Evolutionary conservation across 2,329 filamentous ascomycete species (phyloP).

Genomic region (Talaromyces sp.): DNA sequence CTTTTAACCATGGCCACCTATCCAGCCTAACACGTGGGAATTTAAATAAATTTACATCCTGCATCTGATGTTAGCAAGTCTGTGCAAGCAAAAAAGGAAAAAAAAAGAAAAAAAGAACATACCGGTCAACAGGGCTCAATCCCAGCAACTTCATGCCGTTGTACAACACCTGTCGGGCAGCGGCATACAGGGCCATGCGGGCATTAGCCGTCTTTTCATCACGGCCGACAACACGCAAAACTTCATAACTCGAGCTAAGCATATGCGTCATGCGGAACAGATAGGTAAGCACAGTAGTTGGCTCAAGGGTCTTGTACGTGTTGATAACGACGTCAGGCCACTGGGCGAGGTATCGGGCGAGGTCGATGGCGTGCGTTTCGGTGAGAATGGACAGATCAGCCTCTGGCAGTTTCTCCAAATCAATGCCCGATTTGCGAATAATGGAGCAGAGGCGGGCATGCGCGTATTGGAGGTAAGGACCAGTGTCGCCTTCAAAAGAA

Average conservation of each 20-base stretch:
- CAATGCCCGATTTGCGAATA: conserved; percentile 51
- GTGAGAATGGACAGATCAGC: conserved; percentile 59
- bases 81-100: neutral
- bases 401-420: conserved; percentile 44
- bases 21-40: neutral
- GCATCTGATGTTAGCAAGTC: neutral
- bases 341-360: conserved; percentile 58
- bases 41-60: neutral
- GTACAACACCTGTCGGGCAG: conserved; percentile 58
- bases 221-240: conserved; percentile 58
- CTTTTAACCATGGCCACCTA: too few species aligned
- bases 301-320: conserved; percentile 63
- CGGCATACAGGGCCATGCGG: conserved; percentile 58
- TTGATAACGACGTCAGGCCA: conserved; percentile 63
- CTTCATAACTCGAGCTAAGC: conserved; percentile 59
- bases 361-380: conserved; percentile 58
- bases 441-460: conserved; percentile 58
- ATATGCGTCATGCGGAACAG: conserved; percentile 63
- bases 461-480: conserved; percentile 62
- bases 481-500: conserved; percentile 62
- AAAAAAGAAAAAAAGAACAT: conserved; percentile 12
- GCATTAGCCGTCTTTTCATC: conserved; percentile 56
- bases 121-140: conserved; percentile 60
- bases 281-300: conserved; percentile 62
- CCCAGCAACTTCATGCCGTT: conserved; percentile 65